Conservation (phyloP, 1,139 yeast species). For the Yamadazyma aaseri region DNA sequence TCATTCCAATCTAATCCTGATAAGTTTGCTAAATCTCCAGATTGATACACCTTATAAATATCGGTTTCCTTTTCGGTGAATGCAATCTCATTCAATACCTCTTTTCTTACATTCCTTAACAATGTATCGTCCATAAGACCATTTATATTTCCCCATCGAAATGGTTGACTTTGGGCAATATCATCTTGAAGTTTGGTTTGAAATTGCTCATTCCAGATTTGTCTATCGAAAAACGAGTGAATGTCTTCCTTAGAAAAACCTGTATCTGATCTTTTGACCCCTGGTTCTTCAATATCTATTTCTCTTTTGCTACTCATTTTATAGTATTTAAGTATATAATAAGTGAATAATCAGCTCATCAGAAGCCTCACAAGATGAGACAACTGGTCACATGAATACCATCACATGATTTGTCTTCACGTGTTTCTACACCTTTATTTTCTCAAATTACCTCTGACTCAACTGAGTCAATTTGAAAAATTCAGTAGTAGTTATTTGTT, state of each 20-base stretch:
- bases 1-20: conserved; percentile 83
- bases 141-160: conserved; percentile 83
- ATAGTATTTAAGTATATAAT: too few relatives aligned
- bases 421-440: too few relatives aligned
- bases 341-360: too few relatives aligned
- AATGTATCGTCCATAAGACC: conserved; percentile 74
- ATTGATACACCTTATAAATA: conserved; percentile 90
- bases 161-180: conserved; percentile 64
- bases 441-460: too few relatives aligned
- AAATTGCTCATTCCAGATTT: conserved; percentile 51
- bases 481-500: too few relatives aligned
- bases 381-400: too few relatives aligned
- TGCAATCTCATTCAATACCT: conserved; percentile 77
- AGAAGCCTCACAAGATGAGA: too few relatives aligned
- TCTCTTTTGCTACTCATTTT: conserved; percentile 1
- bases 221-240: conserved; percentile 48
- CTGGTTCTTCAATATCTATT: conserved; percentile 5
- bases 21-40: conserved; percentile 92
- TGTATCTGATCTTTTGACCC: conserved; percentile 17
- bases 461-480: conserved; percentile 3
- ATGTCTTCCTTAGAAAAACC: conserved; percentile 37
- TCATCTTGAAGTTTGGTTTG: conserved; percentile 39
- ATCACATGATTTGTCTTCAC: too few relatives aligned
- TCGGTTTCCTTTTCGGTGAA: conserved; percentile 96
- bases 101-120: conserved; percentile 75